Base-by-base conservation (phyloP, 1,284 basidiomycete species). In the Anthracocystis walkeri region DNA sequence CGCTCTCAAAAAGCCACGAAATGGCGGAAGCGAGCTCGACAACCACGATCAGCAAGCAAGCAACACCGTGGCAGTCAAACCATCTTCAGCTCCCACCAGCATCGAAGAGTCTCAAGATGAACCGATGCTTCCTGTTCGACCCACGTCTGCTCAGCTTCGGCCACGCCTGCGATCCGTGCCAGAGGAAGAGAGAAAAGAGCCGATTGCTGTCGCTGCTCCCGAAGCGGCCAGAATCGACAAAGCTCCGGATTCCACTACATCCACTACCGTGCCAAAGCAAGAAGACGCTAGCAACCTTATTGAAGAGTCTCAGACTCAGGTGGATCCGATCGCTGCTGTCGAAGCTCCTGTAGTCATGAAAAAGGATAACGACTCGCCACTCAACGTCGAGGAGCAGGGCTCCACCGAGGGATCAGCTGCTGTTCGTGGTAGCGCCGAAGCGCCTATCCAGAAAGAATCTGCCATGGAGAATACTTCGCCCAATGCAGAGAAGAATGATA, bases 221-320 rank as follows among this genome's bases (percentile, higher is more conserved):
- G 40, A 45, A 12, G 8, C n/a, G 7, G 0, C 18, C 45, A 20
- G 23, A 3, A 0, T n/a, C 18, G 57, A 54, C 3, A 46, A 46
- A 6, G 7, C 31, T 20, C 16, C 23, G 2, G 38, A 51, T 12
- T 3, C 38, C 14, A 8, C 3, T 18, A 21, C 40, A 3, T 8
- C 23, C 5, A 14, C 25, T 18, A 20, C 23, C 31, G 0, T n/a
- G 1, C 1, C 33, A 3, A 29, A 20, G 38, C 18, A 23, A 12
- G 23, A 49, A n/a, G 41, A 18, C 0, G 33, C 6, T 10, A 14
- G 42, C 12, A 3, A 1, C 8, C 21, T 42, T 7, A 29, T 44
- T 7, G 57, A 64, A 3, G 60, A 69, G 27, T 69, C 66, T 25
- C 60, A 63, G 53, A 69, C 66, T 25, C 66, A 69, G 46, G n/a